Conservation (phyloP, 495 filamentous ascomycete species). For the Aspergillus egyptiacus region DNA sequence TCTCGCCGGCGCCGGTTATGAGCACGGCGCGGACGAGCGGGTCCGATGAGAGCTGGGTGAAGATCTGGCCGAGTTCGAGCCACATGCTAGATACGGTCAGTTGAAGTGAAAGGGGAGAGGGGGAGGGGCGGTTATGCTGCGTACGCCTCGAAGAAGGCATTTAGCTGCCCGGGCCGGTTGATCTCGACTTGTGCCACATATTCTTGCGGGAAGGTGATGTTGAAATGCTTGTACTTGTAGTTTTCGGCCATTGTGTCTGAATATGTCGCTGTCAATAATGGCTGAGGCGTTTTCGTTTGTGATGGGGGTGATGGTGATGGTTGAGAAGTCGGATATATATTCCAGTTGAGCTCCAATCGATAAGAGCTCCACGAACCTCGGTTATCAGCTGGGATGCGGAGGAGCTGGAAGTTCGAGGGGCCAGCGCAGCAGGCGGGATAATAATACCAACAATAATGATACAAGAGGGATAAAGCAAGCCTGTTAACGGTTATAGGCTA, state of each 20-base stretch:
- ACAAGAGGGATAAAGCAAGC: not conserved
- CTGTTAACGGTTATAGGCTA: too few relatives aligned
- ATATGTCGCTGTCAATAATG: not conserved
- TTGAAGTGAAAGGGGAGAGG: not conserved
- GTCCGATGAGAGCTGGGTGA: constrained; percentile 66
- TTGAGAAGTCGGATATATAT: not conserved
- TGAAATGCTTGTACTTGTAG: constrained; percentile 63
- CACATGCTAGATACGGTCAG: constrained; percentile 63
- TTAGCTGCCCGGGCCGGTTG: constrained; percentile 83
- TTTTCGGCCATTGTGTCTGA: constrained; percentile 16
- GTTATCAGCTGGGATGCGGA: not conserved
- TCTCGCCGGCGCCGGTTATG: constrained; percentile 74
- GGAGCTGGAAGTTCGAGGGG: not conserved
- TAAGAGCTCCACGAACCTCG: not conserved
- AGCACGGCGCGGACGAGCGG: constrained; percentile 71
- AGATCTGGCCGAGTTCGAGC: constrained; percentile 69
- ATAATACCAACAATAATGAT: not conserved
- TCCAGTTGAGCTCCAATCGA: not conserved
- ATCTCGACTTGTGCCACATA: constrained; percentile 90
- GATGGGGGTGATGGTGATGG: not conserved
- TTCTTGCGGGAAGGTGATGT: constrained; percentile 60
- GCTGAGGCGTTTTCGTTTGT: not conserved
- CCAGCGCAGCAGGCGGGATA: not conserved
- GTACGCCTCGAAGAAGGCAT: constrained; percentile 74
- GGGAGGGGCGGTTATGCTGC: constrained; percentile 9